These are phyloP conservation scores for Beauveria scarabaeidicola DNA, from an alignment of 2,329 filamentous ascomycete genomes.

Conservation along the genomic window DNA sequence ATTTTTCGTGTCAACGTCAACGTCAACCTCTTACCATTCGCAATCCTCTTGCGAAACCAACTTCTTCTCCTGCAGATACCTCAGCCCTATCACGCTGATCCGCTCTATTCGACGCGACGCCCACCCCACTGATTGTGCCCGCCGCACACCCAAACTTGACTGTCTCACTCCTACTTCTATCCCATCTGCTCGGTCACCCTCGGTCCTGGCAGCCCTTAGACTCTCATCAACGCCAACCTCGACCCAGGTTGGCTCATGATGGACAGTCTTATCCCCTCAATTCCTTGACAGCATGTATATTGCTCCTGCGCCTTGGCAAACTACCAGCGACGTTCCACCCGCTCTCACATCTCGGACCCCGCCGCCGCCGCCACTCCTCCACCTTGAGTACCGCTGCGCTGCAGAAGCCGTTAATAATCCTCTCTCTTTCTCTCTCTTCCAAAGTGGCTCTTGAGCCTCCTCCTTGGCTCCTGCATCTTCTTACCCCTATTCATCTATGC, in stretches of 20 bases:
- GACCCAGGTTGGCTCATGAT: conserved; percentile 10
- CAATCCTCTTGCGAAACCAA: conserved; percentile 7
- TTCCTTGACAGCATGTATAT: conserved; percentile 11
- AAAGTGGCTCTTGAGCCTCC: not conserved
- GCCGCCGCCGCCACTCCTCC: not conserved
- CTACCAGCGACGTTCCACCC: not conserved
- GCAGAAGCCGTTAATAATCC: not conserved
- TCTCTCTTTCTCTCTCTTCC: not conserved
- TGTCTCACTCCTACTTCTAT: not conserved
- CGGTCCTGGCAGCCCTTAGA: not conserved
- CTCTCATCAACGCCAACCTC: not conserved
- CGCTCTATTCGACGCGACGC: not conserved
- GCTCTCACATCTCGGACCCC: not conserved
- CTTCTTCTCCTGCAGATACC: not conserved
- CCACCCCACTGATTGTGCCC: not conserved
- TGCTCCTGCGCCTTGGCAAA: conserved; percentile 3
- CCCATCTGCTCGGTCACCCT: not conserved
- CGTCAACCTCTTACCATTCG: conserved; percentile 2
- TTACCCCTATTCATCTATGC: conserved; percentile 15
- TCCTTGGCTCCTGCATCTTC: not conserved
- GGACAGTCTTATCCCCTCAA: conserved; percentile 8
- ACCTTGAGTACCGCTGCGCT: not conserved
- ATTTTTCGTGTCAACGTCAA: conserved; percentile 6
- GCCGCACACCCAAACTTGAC: not conserved
- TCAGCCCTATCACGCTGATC: not conserved